Evolutionary conservation across 495 filamentous ascomycete genomes (phyloP).

Genomic region (Lepraria neglecta): DNA sequence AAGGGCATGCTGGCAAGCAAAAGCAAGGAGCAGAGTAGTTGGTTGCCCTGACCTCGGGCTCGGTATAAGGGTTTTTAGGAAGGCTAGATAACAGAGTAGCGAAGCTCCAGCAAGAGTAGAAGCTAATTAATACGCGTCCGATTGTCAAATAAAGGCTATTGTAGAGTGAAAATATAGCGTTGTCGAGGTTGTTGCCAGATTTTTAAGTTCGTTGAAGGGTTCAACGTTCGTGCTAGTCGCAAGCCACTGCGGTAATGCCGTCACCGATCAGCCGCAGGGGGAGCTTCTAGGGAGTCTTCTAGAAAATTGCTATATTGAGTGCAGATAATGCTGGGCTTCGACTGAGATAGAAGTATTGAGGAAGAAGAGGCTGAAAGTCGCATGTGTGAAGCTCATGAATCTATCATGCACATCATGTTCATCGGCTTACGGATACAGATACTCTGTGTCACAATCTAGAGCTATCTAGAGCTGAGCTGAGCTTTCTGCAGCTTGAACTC

Average conservation of each 20-base stretch:
- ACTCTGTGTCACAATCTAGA: slow-evolving; percentile 5
- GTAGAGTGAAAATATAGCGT: too few species aligned
- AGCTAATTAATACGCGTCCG: not conserved
- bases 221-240: not conserved
- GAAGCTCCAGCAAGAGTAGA: not conserved
- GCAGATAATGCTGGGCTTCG: not conserved
- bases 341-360: not conserved
- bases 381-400: not conserved
- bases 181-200: not conserved
- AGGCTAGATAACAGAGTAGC: not conserved
- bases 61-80: not conserved
- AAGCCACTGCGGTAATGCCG: slow-evolving; percentile 10
- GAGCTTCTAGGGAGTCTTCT: slow-evolving; percentile 9
- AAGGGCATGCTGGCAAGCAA: slow-evolving; percentile 23
- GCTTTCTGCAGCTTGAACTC: slow-evolving; percentile 2
- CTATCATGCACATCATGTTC: slow-evolving; percentile 1
- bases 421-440: slow-evolving; percentile 2
- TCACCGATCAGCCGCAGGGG: not conserved
- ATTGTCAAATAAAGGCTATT: not conserved
- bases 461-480: not conserved
- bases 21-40: slow-evolving; percentile 1
- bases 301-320: slow-evolving; percentile 9
- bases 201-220: not conserved
- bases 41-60: slow-evolving; percentile 8
- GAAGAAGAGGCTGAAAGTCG: slow-evolving; percentile 7